Evolutionary conservation across 805 yeast species (phyloP).

Genomic region (Nematodospora valgi): DNA sequence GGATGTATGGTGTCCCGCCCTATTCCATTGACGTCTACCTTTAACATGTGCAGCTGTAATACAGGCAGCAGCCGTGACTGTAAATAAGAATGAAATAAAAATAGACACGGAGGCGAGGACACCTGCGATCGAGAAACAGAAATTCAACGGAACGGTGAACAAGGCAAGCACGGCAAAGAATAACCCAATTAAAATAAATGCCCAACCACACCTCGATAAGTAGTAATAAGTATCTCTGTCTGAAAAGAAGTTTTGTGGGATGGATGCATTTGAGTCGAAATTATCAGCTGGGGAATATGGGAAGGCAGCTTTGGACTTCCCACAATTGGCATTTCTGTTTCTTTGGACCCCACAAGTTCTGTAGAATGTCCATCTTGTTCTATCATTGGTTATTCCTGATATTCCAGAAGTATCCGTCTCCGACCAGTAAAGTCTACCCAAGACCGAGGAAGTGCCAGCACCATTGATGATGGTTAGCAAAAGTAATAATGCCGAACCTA

Average conservation of each 20-base stretch:
- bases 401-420: constrained; percentile 17
- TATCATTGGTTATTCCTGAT: constrained; percentile 10
- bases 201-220: constrained; percentile 48
- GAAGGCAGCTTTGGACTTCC: constrained; percentile 20
- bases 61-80: constrained; percentile 43
- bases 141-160: constrained; percentile 6
- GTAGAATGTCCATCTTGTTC: constrained; percentile 28
- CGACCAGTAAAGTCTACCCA: constrained; percentile 25
- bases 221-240: constrained; percentile 57
- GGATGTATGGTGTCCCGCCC: constrained; percentile 38
- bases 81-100: constrained; percentile 38
- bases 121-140: constrained; percentile 7
- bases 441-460: constrained; percentile 16
- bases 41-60: constrained; percentile 54
- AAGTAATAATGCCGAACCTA: constrained; percentile 20
- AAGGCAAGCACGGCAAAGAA: constrained; percentile 51
- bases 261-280: constrained; percentile 13
- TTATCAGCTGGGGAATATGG: constrained; percentile 32
- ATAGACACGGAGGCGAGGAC: constrained; percentile 4
- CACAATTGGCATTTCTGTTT: constrained; percentile 17
- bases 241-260: constrained; percentile 52
- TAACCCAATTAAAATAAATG: constrained; percentile 47
- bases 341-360: constrained; percentile 19
- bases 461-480: constrained; percentile 28
- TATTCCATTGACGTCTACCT: constrained; percentile 47